phyloP scores from a whole-genome alignment of 108 stramenopile genomes.

The Cyclostephanos invisitatus region DNA sequence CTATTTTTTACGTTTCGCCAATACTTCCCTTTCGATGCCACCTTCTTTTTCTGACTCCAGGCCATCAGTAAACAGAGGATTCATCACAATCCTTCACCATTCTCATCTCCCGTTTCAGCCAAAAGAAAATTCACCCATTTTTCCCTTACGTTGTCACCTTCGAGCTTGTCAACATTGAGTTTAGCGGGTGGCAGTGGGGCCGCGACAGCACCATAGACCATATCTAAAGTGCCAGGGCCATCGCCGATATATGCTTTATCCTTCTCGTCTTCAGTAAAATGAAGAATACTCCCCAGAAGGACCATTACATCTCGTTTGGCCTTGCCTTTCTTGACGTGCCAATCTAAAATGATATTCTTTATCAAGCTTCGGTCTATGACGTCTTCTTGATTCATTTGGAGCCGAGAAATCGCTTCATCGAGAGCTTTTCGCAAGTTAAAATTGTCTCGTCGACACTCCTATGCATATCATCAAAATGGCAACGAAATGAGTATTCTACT shows the following conservation, averaged over 20 bases:
- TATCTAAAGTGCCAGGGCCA: conserved; percentile 42
- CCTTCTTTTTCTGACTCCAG: no score
- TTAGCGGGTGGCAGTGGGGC: conserved; percentile 80
- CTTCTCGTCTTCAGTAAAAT: conserved; percentile 88
- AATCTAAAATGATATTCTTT: conserved; percentile 90
- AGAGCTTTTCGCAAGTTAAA: conserved; percentile 74
- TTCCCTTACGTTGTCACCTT: conserved; percentile 85
- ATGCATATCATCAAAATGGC: background rate
- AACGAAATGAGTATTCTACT: background rate
- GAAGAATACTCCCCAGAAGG: conserved; percentile 81
- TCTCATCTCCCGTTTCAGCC: conserved; percentile 80
- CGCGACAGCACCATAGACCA: conserved; percentile 63
- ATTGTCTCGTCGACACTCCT: conserved; percentile 70
- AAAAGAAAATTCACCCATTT: conserved; percentile 87
- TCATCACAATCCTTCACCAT: conserved; percentile 16
- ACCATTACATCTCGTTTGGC: conserved; percentile 79
- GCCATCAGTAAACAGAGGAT: no score
- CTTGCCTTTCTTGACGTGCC: conserved; percentile 73
- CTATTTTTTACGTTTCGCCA: no score
- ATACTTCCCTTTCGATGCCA: no score
- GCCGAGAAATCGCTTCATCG: conserved; percentile 84
- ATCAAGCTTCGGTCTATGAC: conserved; percentile 85
- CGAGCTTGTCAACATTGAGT: conserved; percentile 71
- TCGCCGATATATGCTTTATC: conserved; percentile 69
- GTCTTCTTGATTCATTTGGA: conserved; percentile 90